A percentile compares a stretch with the other conserved stretches of the same genome.
These are phyloP conservation scores for Ustilago cynodontis DNA, from an alignment of 1,284 basidiomycete species.

Conservation along the genomic window DNA sequence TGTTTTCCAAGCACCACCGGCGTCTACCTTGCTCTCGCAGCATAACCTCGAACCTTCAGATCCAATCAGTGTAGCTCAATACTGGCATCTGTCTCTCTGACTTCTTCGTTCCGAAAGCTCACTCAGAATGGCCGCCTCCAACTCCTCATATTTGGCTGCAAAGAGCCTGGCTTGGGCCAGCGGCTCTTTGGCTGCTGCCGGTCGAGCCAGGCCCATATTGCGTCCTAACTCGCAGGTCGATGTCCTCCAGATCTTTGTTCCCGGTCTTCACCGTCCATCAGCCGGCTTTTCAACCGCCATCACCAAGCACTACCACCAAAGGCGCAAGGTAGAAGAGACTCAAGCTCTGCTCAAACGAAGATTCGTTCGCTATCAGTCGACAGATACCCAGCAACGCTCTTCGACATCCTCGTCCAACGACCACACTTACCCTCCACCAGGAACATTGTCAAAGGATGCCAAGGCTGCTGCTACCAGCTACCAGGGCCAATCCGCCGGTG, in stretches of 20 bases:
- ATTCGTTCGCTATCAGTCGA: constrained; percentile 45
- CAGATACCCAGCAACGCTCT: constrained; percentile 35
- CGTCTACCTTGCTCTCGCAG: background rate
- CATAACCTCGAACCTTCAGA: background rate
- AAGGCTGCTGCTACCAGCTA: constrained; percentile 20
- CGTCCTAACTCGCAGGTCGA: constrained; percentile 41
- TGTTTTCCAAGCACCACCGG: background rate
- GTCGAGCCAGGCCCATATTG: constrained; percentile 26
- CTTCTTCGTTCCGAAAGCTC: no score
- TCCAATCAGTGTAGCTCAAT: background rate
- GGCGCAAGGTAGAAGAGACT: constrained; percentile 42
- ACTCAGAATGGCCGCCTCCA: constrained; percentile 27
- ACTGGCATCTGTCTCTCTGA: background rate
- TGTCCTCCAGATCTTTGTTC: constrained; percentile 52
- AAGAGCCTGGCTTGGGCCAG: constrained; percentile 52
- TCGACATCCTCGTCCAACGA: constrained; percentile 15
- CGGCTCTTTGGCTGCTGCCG: constrained; percentile 42
- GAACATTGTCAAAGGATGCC: constrained; percentile 29
- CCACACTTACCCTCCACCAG: constrained; percentile 31
- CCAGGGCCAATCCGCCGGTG: constrained; percentile 48
- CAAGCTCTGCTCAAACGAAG: constrained; percentile 21
- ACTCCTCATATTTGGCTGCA: constrained; percentile 35
- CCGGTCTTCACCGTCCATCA: constrained; percentile 28
- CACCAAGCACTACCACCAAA: constrained; percentile 43
- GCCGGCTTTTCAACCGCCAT: constrained; percentile 42